These are phyloP conservation scores for Silene coronaria DNA, from an alignment of 179 eudicot species.

Conservation along the genomic window DNA sequence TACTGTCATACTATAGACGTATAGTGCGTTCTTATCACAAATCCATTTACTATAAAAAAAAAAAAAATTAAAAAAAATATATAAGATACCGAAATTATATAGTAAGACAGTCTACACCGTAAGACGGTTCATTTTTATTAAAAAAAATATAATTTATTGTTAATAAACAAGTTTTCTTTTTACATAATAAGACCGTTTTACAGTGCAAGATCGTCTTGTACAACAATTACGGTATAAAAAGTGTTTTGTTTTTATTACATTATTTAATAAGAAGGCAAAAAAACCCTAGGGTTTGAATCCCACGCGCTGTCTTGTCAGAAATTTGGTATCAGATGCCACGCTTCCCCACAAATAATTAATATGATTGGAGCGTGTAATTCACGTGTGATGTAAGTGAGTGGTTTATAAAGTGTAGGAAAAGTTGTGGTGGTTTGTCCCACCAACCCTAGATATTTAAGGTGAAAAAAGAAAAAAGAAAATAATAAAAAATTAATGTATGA, in stretches of 20 bases:
- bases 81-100: no score
- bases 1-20: no score
- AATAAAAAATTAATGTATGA: conserved; percentile 17
- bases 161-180: no score
- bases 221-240: not conserved
- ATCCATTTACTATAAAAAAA: no score
- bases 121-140: no score
- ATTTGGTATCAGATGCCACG: conserved; percentile 25
- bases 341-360: conserved; percentile 20
- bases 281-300: conserved; percentile 19
- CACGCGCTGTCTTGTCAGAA: conserved; percentile 28
- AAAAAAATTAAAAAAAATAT: no score
- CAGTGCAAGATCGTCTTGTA: no score
- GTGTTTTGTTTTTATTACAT: no score
- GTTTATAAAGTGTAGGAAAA: not conserved
- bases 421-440: conserved; percentile 28
- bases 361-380: conserved; percentile 18
- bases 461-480: not conserved
- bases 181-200: no score
- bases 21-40: no score
- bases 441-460: conserved; percentile 29
- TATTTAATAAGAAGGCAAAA: not conserved
- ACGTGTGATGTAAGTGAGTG: not conserved
- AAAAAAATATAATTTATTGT: no score
- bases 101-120: no score